Base-by-base conservation (phyloP, 140 eudicot species). In the Flaveria floridana region DNA sequence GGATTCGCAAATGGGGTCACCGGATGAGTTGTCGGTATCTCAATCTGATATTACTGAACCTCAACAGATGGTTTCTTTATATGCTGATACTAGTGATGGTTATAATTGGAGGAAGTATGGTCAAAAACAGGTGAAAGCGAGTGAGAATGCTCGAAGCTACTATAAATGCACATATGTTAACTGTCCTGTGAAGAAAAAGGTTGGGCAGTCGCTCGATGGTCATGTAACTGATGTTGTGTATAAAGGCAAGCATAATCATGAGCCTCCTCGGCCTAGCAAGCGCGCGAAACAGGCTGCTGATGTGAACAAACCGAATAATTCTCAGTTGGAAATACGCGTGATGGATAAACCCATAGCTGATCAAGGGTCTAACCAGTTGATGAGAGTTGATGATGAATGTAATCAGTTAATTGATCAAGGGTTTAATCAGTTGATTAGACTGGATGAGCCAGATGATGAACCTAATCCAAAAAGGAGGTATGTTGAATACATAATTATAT, bases 101-200 rank as follows among this genome's bases (percentile, higher is more conserved):
- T 94, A 88, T 74, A 94, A 91, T 73, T 91, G 99, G 99, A 85
- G 99, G n/a, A 94, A 94, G 71, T 94, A 94, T 30, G 97, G 99
- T 41, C 99, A 94, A 72, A 94, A 94, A 82, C 96, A 85, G 65
- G 99, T 94, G 41, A 94, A 94, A 74, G 89, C 89, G 3, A 94
- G 93, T 2, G 96, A 92, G 81, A 79, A 85, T 65, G 92, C 97
- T 1, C 80, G 97, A 34, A 90, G 99, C 84, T 94, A 94, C 79
- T 94, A 94, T 68, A 88, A 85, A 70, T 94, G 99, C 72, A 88
- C 99, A 0, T 74, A 82, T 65, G 74, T 42, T 10, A 85, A 85
- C 73, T 94, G 99, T 74, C 84, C 84, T 9, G 97, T 88, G 26
- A 94, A 91, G 89, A 94, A 94, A 77, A 94, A 87, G 78, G 97